Conservation (phyloP, 306 rosid species). For the Clitoria ternatea region DNA sequence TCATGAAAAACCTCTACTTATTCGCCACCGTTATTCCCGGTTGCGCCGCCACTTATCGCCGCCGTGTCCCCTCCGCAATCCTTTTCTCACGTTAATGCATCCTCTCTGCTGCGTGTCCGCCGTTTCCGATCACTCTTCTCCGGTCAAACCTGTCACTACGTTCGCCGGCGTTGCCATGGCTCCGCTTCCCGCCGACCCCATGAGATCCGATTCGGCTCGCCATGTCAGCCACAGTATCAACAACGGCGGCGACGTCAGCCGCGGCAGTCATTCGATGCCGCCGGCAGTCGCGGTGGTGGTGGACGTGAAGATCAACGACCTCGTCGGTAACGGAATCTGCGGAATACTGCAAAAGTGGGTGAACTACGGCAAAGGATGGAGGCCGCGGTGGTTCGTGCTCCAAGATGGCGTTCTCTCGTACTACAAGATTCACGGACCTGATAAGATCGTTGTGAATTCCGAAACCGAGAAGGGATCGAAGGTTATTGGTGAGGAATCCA, state of each 20-base stretch:
- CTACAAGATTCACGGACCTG: constrained; percentile 88
- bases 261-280: constrained; percentile 26
- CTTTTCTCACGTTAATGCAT: constrained; percentile 42
- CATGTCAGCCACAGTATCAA: neutral
- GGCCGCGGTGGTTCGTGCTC: constrained; percentile 83
- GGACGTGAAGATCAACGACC: constrained; percentile 78
- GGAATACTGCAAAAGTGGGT: constrained; percentile 85
- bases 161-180: constrained; percentile 40
- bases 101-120: constrained; percentile 72
- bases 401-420: constrained; percentile 91
- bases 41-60: constrained; percentile 13
- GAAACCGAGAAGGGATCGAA: constrained; percentile 91
- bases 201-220: constrained; percentile 46
- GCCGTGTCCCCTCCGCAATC: neutral
- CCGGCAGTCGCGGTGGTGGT: constrained; percentile 23
- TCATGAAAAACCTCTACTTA: constrained; percentile 24
- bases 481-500: constrained; percentile 80
- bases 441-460: constrained; percentile 59
- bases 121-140: constrained; percentile 52
- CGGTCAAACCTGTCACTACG: constrained; percentile 34
- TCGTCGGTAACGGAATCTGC: constrained; percentile 78
- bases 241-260: neutral
- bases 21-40: neutral
- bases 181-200: constrained; percentile 33
- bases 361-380: constrained; percentile 94